phyloP scores from a whole-genome alignment of 352 stramenopile species.

The Phytophthora tentaculata region DNA sequence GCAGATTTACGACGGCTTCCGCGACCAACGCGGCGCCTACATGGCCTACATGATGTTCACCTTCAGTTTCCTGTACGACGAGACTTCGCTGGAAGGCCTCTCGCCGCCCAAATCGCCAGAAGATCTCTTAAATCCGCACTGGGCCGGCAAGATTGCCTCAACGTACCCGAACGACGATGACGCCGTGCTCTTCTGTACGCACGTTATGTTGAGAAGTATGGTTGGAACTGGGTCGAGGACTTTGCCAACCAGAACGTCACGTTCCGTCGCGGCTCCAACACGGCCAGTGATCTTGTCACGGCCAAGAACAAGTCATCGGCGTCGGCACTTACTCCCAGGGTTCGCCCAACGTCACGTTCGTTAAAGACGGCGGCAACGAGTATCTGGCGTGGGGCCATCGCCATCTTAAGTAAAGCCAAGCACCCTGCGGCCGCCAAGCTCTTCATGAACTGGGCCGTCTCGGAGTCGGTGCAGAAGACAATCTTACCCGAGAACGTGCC shows the following conservation, averaged over 20 bases:
- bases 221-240: constrained; percentile 57
- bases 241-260: constrained; percentile 44
- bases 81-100: constrained; percentile 22
- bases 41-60: constrained; percentile 45
- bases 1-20: constrained; percentile 56
- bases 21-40: constrained; percentile 39
- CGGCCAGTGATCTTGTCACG: constrained; percentile 29
- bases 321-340: constrained; percentile 27
- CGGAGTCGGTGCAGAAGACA: constrained; percentile 41
- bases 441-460: constrained; percentile 62
- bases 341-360: constrained; percentile 26
- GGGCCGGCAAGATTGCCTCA: constrained; percentile 47
- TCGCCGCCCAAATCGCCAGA: constrained; percentile 26
- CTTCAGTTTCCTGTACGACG: constrained; percentile 56
- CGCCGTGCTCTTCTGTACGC: constrained; percentile 55
- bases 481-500: constrained; percentile 36
- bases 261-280: constrained; percentile 47
- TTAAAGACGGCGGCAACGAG: constrained; percentile 38
- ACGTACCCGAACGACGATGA: constrained; percentile 61
- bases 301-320: constrained; percentile 42
- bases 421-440: constrained; percentile 42
- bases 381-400: constrained; percentile 56
- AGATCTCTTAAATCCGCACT: constrained; percentile 45
- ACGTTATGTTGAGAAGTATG: constrained; percentile 57
- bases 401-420: constrained; percentile 64